A percentile compares a stretch with the other conserved stretches of the same genome.
phyloP scores from a whole-genome alignment of 2,329 filamentous ascomycete species.

The Penicillium crustosum region DNA sequence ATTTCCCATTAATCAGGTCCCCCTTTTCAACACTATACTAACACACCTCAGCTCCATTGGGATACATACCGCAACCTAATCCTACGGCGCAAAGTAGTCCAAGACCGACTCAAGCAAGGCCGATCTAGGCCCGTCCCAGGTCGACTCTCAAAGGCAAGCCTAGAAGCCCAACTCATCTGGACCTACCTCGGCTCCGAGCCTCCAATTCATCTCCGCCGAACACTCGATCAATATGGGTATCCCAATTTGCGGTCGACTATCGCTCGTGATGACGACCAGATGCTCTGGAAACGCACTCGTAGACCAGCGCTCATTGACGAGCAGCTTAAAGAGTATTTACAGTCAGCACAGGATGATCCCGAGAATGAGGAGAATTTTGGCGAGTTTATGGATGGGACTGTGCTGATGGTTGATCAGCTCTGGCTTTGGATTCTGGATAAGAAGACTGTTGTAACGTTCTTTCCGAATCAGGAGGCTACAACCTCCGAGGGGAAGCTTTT shows the following conservation, averaged over 20 bases:
- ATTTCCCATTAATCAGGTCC: rapidly evolving
- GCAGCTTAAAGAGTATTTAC: constrained; percentile 47
- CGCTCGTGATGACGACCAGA: constrained; percentile 64
- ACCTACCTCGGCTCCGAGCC: constrained; percentile 62
- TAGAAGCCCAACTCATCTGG: constrained; percentile 63
- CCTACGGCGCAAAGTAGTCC: constrained; percentile 56
- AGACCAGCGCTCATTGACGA: constrained; percentile 47
- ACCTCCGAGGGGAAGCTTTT: constrained; percentile 36
- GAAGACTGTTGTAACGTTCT: constrained; percentile 37
- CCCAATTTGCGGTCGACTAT: constrained; percentile 61
- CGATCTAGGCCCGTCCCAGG: constrained; percentile 57
- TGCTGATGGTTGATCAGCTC: constrained; percentile 67
- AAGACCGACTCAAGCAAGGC: constrained; percentile 54
- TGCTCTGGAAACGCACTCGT: constrained; percentile 64
- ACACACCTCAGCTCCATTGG: constrained; percentile 55
- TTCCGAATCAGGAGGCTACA: constrained; percentile 37
- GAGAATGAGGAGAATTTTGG: constrained; percentile 9
- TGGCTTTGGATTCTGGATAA: constrained; percentile 54
- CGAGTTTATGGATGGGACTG: constrained; percentile 41
- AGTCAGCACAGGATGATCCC: constrained; percentile 16
- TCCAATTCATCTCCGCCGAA: constrained; percentile 61
- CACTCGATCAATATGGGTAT: constrained; percentile 64
- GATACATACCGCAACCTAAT: constrained; percentile 62
- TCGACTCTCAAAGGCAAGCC: constrained; percentile 53
- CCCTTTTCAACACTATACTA: background rate